phyloP scores from a whole-genome alignment of 805 yeast genomes.

The Zygosaccharomyces bisporus region DNA sequence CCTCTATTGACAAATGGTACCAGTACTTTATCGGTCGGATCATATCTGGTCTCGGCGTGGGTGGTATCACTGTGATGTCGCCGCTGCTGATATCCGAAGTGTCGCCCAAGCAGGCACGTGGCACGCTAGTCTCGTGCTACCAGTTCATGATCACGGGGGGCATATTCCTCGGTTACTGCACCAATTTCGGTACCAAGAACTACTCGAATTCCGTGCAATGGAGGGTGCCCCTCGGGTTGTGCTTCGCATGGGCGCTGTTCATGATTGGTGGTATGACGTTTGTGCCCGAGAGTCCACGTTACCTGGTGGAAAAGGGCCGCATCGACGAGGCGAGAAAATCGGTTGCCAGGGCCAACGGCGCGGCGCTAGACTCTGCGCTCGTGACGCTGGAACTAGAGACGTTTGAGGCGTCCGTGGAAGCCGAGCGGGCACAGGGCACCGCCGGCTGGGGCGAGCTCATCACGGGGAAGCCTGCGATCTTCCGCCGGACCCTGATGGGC shows the following conservation, averaged over 20 bases:
- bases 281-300: constrained; percentile 79
- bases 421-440: constrained; percentile 56
- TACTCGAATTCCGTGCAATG: constrained; percentile 52
- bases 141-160: constrained; percentile 73
- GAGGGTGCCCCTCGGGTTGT: constrained; percentile 69
- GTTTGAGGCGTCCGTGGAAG: constrained; percentile 58
- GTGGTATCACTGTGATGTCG: constrained; percentile 69
- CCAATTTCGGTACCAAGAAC: constrained; percentile 55
- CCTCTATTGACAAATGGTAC: constrained; percentile 56
- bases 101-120: constrained; percentile 50
- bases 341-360: constrained; percentile 56
- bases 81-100: constrained; percentile 61
- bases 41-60: constrained; percentile 73
- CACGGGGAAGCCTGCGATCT: constrained; percentile 50
- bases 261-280: constrained; percentile 42
- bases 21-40: constrained; percentile 70
- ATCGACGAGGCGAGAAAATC: constrained; percentile 61
- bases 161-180: constrained; percentile 74
- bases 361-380: constrained; percentile 48
- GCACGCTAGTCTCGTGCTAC: constrained; percentile 67
- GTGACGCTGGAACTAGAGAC: constrained; percentile 55
- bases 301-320: constrained; percentile 51
- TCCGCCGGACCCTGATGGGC: constrained; percentile 49
- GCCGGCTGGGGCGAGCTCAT: constrained; percentile 68
- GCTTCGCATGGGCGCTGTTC: constrained; percentile 47